Evolutionary conservation across 148 eudicot species (phyloP).

Genomic region (Nepenthes gracilis): DNA sequence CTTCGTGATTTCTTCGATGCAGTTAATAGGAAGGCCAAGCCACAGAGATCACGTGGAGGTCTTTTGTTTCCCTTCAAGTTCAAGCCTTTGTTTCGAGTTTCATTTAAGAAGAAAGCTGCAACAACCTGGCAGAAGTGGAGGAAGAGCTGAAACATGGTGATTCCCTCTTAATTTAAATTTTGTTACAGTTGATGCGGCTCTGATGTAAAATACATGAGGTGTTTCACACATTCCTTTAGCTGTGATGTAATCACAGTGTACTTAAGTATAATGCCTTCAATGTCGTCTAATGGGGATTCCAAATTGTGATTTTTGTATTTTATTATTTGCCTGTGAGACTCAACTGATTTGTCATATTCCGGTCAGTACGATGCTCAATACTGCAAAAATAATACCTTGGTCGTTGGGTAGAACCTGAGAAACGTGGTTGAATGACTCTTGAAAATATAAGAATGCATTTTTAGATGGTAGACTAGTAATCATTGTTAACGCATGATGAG

Average conservation of each 20-base stretch:
- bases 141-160: slow-evolving; percentile 9
- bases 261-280: too few species aligned
- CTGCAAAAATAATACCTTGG: too few species aligned
- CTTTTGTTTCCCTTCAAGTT: slow-evolving; percentile 56
- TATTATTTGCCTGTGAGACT: too few species aligned
- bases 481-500: too few species aligned
- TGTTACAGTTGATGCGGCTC: slow-evolving; percentile 1
- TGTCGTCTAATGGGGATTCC: too few species aligned
- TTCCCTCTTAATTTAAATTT: background rate
- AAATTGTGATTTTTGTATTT: too few species aligned
- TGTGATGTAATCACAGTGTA: background rate
- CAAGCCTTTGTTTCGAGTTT: slow-evolving; percentile 39
- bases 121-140: slow-evolving; percentile 19
- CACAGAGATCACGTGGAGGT: slow-evolving; percentile 10
- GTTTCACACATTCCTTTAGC: background rate
- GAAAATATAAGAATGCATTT: too few species aligned
- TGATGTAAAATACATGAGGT: slow-evolving; percentile 2
- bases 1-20: slow-evolving; percentile 11
- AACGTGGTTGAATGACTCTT: too few species aligned
- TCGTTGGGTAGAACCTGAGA: too few species aligned
- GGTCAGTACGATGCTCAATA: too few species aligned
- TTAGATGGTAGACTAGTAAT: too few species aligned
- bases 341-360: too few species aligned
- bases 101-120: slow-evolving; percentile 35
- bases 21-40: slow-evolving; percentile 34